Base-by-base conservation (phyloP, 169 alveolate species). In the Eimeria necatrix region DNA sequence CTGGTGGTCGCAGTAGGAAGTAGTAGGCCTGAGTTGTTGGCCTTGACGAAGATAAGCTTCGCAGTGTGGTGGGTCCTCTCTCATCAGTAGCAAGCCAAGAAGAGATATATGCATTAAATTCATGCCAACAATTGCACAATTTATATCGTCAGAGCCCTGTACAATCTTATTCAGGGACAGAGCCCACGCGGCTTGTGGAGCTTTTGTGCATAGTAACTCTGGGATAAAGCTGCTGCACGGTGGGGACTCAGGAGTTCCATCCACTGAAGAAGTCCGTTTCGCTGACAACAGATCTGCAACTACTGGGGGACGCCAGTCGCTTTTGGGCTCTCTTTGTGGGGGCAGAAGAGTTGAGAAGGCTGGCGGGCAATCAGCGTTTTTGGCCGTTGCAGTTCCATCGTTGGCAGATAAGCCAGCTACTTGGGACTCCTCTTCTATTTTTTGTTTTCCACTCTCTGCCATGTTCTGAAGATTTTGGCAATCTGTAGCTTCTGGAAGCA, bases 171-270 rank as follows among this genome's bases (percentile, higher is more conserved):
- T 61, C n/a, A 85, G 51, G 18, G 93, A 85, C 61, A 73, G 70
- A 22, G 73, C 53, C 93, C 93, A 85, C 26, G 93, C 93, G 0
- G 51, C 93, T 49, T 85, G 93, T n/a, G 93, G 93, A 3, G 78
- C 46, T 61, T 85, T 85, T 9, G 93, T 59, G 81, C 93, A 85
- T 22, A 85, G 80, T 46, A 85, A 22, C 18, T 85, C 93, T 70
- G 93, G 93, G 32, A 85, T 73, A 59, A 85, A 41, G 68, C 81
- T 85, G 49, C 18, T 61, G 81, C 60, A n/a, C 60, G 93, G 83
- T 9, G 76, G 80, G 1, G 49, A 7, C 1, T 26, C 93, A 61
- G 93, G 93, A 16, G 32, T 46, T 46, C 81, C 81, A 85, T 85
- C 93, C 48, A 51, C 22, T 5, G 93, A 61, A 41, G 76, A 78